These are phyloP conservation scores for Trichoderma parareesei DNA, from an alignment of 495 filamentous ascomycete genomes.

Conservation along the genomic window DNA sequence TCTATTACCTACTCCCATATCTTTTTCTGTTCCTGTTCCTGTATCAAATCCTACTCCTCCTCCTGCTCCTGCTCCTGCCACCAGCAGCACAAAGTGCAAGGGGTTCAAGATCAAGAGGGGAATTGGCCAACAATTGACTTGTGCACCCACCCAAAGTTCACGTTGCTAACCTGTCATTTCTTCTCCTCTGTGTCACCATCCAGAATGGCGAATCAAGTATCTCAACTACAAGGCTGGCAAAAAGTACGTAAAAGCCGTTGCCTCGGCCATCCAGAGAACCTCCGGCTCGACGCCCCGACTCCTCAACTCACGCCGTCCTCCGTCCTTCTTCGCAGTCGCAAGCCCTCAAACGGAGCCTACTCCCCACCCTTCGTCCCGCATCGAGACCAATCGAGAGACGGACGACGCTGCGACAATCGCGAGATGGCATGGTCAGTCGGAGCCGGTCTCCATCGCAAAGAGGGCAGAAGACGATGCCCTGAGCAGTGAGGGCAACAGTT, in stretches of 20 bases:
- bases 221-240: constrained; percentile 90
- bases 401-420: not conserved
- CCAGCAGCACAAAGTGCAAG: too few species aligned
- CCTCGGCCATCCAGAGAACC: constrained; percentile 59
- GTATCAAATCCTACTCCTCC: too few species aligned
- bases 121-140: not conserved
- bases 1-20: not conserved
- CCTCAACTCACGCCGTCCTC: not conserved
- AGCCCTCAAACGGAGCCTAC: not conserved
- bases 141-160: not conserved
- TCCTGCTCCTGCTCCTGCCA: too few species aligned
- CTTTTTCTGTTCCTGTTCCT: not conserved
- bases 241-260: constrained; percentile 77
- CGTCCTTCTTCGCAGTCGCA: not conserved
- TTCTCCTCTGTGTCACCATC: not conserved
- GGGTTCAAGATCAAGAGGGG: too few species aligned
- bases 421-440: not conserved
- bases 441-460: constrained; percentile 8
- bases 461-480: constrained; percentile 26
- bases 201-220: constrained; percentile 87
- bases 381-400: too few species aligned
- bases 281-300: constrained; percentile 41
- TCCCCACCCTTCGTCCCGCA: not conserved
- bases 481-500: constrained; percentile 21
- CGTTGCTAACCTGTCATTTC: not conserved